Percentiles rank a stretch among this genome's conserved stretches.
Conservation (phyloP, 345 rosid genomes). For the Gossypium turneri region DNA sequence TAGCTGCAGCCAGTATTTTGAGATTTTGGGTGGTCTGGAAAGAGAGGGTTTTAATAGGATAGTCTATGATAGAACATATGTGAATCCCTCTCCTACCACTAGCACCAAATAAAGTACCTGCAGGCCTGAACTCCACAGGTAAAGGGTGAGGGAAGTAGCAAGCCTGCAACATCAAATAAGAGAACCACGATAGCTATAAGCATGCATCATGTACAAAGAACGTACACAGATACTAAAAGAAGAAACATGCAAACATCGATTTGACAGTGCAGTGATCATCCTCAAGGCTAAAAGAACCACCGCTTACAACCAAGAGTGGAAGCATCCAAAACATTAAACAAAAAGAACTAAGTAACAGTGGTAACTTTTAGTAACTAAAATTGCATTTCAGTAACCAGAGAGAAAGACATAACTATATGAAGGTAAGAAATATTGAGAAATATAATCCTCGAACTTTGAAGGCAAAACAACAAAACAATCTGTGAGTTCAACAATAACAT, state of each 20-base stretch:
- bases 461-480: no score
- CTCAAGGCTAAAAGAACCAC: background rate
- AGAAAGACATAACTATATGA: background rate
- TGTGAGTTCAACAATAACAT: no score
- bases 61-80: slow-evolving; percentile 24
- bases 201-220: background rate
- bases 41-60: slow-evolving; percentile 34
- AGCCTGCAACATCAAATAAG: slow-evolving; percentile 24
- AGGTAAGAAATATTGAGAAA: background rate
- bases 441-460: no score
- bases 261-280: background rate
- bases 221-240: background rate
- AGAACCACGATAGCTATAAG: background rate
- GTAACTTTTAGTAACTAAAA: background rate
- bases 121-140: slow-evolving; percentile 33
- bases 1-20: slow-evolving; percentile 25
- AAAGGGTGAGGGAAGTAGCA: slow-evolving; percentile 33
- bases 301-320: background rate
- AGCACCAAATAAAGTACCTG: slow-evolving; percentile 20
- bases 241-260: background rate
- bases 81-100: slow-evolving; percentile 17
- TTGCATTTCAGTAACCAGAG: background rate
- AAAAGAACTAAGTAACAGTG: background rate
- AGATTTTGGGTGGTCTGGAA: slow-evolving; percentile 19
- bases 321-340: background rate